Conservation (phyloP, 225 moss, liverwort and hornwort species). For the Marchantia paleacea region DNA sequence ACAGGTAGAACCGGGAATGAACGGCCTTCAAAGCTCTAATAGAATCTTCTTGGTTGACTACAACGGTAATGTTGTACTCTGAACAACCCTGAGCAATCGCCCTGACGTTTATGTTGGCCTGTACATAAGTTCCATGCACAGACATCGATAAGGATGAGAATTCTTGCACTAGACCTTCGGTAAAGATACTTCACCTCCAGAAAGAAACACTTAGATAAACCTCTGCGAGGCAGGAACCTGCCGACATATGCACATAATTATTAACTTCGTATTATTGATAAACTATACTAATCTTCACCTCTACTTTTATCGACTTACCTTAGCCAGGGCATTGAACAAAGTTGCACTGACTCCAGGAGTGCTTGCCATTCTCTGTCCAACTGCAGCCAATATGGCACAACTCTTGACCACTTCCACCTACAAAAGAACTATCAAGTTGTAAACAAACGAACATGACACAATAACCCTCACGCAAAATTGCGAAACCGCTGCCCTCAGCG, state of each 20-base stretch:
- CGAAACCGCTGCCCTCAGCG: background rate
- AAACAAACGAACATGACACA: background rate
- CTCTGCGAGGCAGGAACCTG: background rate
- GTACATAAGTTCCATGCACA: conserved; percentile 2
- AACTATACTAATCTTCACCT: background rate
- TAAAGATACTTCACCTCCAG: too few species aligned
- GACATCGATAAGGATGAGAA: too few species aligned
- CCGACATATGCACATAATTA: background rate
- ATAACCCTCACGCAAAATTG: background rate
- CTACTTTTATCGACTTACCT: conserved; percentile 45
- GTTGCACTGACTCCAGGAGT: conserved; percentile 99
- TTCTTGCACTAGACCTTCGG: too few species aligned
- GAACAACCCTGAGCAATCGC: conserved; percentile 99
- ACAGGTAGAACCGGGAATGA: conserved; percentile 94
- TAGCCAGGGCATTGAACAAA: conserved; percentile 93
- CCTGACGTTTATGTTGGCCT: conserved; percentile 99
- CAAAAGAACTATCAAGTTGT: background rate
- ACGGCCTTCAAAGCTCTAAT: conserved; percentile 89
- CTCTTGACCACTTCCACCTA: conserved; percentile 81
- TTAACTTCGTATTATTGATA: background rate
- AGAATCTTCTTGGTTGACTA: conserved; percentile 88
- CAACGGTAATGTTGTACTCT: conserved; percentile 97
- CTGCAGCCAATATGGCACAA: conserved; percentile 91
- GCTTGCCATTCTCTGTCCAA: conserved; percentile 98
- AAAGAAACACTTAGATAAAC: background rate